phyloP scores from a whole-genome alignment of 805 yeast species.

The Schizosaccharomyces cryophilus region DNA sequence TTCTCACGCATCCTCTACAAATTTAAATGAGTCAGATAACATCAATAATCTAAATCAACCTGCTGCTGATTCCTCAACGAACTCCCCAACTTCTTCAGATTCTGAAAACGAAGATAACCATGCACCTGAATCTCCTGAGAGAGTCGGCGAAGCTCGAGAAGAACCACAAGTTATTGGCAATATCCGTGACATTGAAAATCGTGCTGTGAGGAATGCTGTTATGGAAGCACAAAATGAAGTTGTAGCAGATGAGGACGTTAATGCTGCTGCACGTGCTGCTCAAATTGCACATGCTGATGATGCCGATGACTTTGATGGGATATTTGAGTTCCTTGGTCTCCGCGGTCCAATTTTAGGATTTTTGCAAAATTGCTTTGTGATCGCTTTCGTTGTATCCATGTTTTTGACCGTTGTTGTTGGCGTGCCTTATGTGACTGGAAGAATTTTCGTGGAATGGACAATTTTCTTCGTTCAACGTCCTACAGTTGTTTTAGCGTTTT shows the following conservation, averaged over 20 bases:
- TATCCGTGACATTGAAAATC: conserved; percentile 1
- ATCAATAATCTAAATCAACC: too few relatives aligned
- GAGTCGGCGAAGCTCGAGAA: not conserved
- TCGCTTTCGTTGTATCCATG: conserved; percentile 7
- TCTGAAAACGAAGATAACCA: not conserved
- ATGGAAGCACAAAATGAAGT: conserved; percentile 4
- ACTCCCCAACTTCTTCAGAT: not conserved
- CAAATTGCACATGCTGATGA: conserved; percentile 6
- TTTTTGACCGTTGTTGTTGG: conserved; percentile 3
- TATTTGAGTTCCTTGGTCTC: conserved; percentile 12
- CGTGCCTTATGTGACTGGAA: not conserved
- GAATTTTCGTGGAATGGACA: conserved; percentile 11
- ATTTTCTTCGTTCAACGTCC: conserved; percentile 5
- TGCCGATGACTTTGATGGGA: conserved; percentile 12
- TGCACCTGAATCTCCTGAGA: not conserved
- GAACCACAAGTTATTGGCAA: not conserved
- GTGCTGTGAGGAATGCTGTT: not conserved
- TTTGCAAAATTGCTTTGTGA: conserved; percentile 9
- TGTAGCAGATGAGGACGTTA: conserved; percentile 6
- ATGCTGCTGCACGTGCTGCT: not conserved
- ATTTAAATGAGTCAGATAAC: too few relatives aligned
- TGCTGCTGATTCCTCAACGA: too few relatives aligned
- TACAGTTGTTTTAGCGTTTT: conserved; percentile 4
- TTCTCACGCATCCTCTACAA: too few relatives aligned
- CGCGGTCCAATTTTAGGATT: conserved; percentile 10